Evolutionary conservation across 2,329 filamentous ascomycete species (phyloP).

Genomic region (Trichoderma asperellum): DNA sequence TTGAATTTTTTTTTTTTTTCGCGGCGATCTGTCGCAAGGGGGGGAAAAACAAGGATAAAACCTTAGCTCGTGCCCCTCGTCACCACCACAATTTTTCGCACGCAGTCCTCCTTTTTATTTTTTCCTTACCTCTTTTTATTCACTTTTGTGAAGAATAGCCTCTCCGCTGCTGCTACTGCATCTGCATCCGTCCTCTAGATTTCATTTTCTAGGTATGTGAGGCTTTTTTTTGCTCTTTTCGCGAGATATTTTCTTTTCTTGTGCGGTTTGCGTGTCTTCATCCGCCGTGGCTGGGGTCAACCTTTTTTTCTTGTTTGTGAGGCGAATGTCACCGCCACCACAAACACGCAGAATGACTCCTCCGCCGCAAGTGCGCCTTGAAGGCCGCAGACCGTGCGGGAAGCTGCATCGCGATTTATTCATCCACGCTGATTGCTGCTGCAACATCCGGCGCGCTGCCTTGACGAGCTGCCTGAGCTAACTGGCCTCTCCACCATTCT

Average conservation of each 20-base stretch:
- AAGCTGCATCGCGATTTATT: not conserved
- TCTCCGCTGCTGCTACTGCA: not conserved
- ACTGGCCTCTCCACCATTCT: constrained; percentile 5
- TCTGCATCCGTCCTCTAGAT: constrained; percentile 9
- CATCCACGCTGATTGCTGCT: not conserved
- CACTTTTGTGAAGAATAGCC: not conserved
- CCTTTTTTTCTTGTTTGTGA: not conserved
- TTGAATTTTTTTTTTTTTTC: not conserved
- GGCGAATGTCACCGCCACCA: constrained; percentile 25
- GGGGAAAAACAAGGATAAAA: constrained; percentile 16
- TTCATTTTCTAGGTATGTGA: constrained; percentile 14
- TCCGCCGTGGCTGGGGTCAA: not conserved
- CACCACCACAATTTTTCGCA: constrained; percentile 24
- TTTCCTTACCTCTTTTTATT: not conserved
- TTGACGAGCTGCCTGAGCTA: not conserved
- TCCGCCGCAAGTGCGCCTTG: not conserved
- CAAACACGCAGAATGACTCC: not conserved
- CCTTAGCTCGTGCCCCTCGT: constrained; percentile 27
- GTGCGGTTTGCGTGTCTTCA: not conserved
- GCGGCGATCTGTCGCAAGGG: not conserved
- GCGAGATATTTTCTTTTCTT: not conserved
- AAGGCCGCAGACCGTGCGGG: not conserved
- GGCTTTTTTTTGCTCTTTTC: not conserved
- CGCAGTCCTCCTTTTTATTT: constrained; percentile 22
- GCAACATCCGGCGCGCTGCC: not conserved